Evolutionary conservation across 2,329 filamentous ascomycete genomes (phyloP), one percentile per base, ranked within the genome.

Genomic region (Parasarocladium wereldwijsianum): DNA sequence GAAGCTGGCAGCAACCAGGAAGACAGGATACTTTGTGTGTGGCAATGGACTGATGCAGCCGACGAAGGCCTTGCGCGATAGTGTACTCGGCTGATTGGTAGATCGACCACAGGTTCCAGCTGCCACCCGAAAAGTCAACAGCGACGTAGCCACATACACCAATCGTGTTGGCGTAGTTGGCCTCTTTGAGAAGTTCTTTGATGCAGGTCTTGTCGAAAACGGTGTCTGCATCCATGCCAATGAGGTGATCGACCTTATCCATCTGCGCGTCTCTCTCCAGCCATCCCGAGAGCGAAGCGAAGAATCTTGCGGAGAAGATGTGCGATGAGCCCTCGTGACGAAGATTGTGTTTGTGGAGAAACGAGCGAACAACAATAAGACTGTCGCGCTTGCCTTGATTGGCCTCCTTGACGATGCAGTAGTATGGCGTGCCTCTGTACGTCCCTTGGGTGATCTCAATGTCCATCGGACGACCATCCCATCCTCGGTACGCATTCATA

Each of bases 331-430:
- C 48, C 28, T 42, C 39, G 22, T 40, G 38, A n/a, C 56, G 52
- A 9, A 45, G 38, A 30, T 60, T 56, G 48, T 51, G 60, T 35
- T 58, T 52, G 40, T 55, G 50, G 8, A 58, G 37, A 31, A 60
- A 55, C 0, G 55, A 58, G 4, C 55, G 52, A 19, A 49, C 41
- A 8, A 58, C 43, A 24, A 56, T 56, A 23, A 60, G 40, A 20
- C 54, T 53, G 36, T 60, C 57, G 3, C 54, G 46, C 40, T 59
- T 60, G 25, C 55, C 55, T 32, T 55, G 52, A 35, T 58, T 59
- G 38, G 54, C 48, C 31, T 54, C 47, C 41, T 60, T 60, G 40
- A 57, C 45, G 31, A 60, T 52, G 38, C 53, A 55, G 33, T 54
- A 44, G 38, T 49, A 59, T 0, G 55, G 55, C 1, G 59, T 35